Evolutionary conservation across 106 monocot species (phyloP), one percentile per base, ranked within the genome.

Genomic region (Dioscorea dumetorum): DNA sequence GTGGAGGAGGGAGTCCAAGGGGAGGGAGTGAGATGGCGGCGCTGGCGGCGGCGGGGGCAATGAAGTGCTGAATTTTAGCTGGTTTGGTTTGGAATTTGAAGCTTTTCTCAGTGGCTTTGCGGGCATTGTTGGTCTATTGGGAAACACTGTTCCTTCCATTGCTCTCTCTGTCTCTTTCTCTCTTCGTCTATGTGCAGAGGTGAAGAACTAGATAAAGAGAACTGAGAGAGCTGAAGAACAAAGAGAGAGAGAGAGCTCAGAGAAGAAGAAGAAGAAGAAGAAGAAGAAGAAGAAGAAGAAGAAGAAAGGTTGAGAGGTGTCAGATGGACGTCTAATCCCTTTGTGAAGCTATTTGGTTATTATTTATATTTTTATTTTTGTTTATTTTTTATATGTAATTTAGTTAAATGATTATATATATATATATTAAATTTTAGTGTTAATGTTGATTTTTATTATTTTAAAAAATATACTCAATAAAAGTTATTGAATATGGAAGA

Each of bases 1-100:
- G 23, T 71, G 79, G 70, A 95, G 85, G 50, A 95, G 85, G 70
- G 89, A 89, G 74, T 89, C 93, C 23, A 93, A 49, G 33, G 83
- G 86, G 56, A 81, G 48, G 56, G 79, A 71, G 6, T 22, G 50
- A 33, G 88, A 75, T 21, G 84, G 58, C 16, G 87, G 66, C 34
- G 79, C 75, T 0, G 84, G 77, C 3, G 87, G 82, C 23, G 80
- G 82, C 31, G 80, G 88, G 0, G 85, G 91, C 21, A 76, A 77
- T 3, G 80, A 70, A n/a, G 83, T 69, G 66, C 71, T 83, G 80
- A 90, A 85, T 2, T 78, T 87, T 24, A 83, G 67, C 18, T 71
- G 70, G 12, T 66, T 67, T 21, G 66, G 79, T 1, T 65, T 59
- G 6, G 75, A 33, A 34, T 17, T 10, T 4, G 83, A 62, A 11